Base-by-base conservation (phyloP, 768 basidiomycete genomes). In the Tylopilus rubrobrunneus region DNA sequence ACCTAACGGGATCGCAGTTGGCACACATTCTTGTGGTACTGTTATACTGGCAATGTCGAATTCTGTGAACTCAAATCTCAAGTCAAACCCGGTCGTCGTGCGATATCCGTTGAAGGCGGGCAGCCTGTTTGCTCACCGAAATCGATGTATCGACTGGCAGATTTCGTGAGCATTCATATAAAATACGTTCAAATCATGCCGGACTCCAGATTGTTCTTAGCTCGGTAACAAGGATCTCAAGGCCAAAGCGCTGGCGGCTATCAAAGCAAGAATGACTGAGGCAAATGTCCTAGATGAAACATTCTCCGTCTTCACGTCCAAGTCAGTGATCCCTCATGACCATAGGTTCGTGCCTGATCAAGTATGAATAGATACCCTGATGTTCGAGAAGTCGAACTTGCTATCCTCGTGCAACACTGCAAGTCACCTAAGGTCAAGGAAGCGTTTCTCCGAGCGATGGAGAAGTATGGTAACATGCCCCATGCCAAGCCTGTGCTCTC, bases 111-210 rank as follows among this genome's bases (percentile, higher is more conserved):
- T 31, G 27, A 48, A 43, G 52, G 50, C 14, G 45, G 43, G 5
- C 51, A 51, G 31, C 59, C 60, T 4, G 28, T 48, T 10, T 72
- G 71, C 49, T 72, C 71, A 15, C 71, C 72, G 8, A 72, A 72
- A 59, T 73, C 72, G 0, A 72, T 73, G 71, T 73, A 72, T 27
- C 69, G 67, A 48, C 53, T 72, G 0, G 71, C 72, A 6, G 46
- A 60, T 19, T 67, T 71, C n/a, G 71, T 69, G 19, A 53, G 57
- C 1, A n/a, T 50, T 6, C 9, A 25, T 28, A 21, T 21, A 9
- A 27, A 5, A 39, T 21, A 5, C 36, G 21, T 21, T 39, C 4
- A 21, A 27, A 31, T 48, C 29, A 23, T 17, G 17, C 17, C 21
- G 11, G 12, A n/a, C 37, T 49, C 33, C 12, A 12, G n/a, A 46